These are phyloP conservation scores for Coniochaeta prunicola DNA, from an alignment of 2,329 filamentous ascomycete genomes.

Conservation along the genomic window DNA sequence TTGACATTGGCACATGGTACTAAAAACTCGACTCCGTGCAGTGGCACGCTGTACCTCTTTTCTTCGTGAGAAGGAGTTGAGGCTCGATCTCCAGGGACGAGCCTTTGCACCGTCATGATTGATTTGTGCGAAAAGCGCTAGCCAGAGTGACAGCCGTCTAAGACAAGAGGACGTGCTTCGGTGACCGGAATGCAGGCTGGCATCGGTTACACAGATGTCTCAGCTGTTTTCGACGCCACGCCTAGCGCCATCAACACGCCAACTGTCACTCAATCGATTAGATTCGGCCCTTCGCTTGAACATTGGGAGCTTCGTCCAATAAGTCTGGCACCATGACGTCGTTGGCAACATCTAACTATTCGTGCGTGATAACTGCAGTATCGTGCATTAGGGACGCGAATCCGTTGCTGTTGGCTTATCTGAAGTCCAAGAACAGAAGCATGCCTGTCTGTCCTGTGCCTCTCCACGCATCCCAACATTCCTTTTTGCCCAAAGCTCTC, in stretches of 20 bases:
- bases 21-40: background rate
- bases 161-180: background rate
- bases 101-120: background rate
- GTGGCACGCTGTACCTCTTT: background rate
- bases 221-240: background rate
- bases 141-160: background rate
- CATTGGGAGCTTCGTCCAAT: background rate
- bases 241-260: slow-evolving; percentile 1
- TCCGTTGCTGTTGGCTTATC: background rate
- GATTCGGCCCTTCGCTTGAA: background rate
- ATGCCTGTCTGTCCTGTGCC: background rate
- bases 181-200: background rate
- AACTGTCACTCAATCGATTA: background rate
- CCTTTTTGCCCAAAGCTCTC: too few species aligned
- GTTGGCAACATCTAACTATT: background rate
- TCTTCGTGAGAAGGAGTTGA: background rate
- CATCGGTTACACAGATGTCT: background rate
- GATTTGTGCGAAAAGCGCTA: background rate
- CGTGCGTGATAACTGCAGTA: background rate
- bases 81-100: background rate
- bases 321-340: background rate
- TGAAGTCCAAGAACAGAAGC: background rate
- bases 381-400: background rate
- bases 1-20: background rate
- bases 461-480: background rate